Evolutionary conservation across 2,329 filamentous ascomycete genomes (phyloP), one percentile per base, ranked within the genome.

Genomic region (Monilinia vaccinii-corymbosi): DNA sequence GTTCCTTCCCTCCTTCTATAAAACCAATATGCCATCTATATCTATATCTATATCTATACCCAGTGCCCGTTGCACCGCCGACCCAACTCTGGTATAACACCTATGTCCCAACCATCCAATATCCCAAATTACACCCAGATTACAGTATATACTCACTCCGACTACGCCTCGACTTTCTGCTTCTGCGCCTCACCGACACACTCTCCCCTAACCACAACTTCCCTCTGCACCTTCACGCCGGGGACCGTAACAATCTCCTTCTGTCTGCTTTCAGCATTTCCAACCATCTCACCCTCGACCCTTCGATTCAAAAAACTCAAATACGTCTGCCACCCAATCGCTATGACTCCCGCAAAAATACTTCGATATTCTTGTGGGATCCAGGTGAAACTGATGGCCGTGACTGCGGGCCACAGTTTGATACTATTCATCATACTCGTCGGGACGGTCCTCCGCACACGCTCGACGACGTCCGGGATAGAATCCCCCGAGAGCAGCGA

Each of bases 251-350:
- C 7, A 3, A 23, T 16, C 18, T 49, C 34, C 25, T 58, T 40
- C 28, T 47, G 42, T 32, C 7, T 14, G 23, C 47, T 44, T 1
- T 31, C 49, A 6, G 23, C 7, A 11, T 21, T 31, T 14, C 11
- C 49, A 13, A 49, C 57, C 31, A 70, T 75, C 66, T 79, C 76
- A 52, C 77, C 76, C 72, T 91, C 89, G 1, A 89, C 89, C 63
- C 78, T 77, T 68, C 87, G 81, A 69, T 96, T 96, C 69, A 96
- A 73, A 73, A 85, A 88, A 66, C 86, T 89, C 67, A 97, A 71
- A 77, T 96, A 97, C 0, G 90, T 91, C 80, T 96, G 92, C 92
- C 92, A 97, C 0, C 88, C 89, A 56, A 96, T 87, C 1, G 90
- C 89, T 65, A 96, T 81, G 8, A 87, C 75, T 1, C 89, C 90